Conservation (phyloP, 164 flowering plant genomes). For the Amborella trichopoda region DNA sequence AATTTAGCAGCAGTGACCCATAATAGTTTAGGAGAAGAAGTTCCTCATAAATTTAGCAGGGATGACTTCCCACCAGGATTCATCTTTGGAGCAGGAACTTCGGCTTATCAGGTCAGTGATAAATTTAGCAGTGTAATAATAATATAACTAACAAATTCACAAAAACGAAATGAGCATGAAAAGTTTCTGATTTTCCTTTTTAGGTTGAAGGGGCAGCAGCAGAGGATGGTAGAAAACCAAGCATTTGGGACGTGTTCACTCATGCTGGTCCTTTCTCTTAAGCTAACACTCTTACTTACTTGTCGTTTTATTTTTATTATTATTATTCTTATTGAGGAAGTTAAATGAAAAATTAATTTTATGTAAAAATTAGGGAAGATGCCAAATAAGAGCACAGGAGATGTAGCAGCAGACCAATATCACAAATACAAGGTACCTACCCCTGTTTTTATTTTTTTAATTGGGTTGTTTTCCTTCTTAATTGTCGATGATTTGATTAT, state of each 20-base stretch:
- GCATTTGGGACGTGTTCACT: slow-evolving; percentile 20
- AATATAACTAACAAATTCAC: too few relatives aligned
- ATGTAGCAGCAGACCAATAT: slow-evolving; percentile 7
- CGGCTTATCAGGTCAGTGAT: slow-evolving; percentile 18
- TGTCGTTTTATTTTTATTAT: too few relatives aligned
- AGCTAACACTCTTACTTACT: too few relatives aligned
- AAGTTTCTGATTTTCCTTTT: background rate
- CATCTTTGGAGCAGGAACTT: slow-evolving; percentile 20
- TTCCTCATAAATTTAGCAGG: slow-evolving; percentile 4
- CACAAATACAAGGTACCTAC: slow-evolving; percentile 8
- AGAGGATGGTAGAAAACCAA: slow-evolving; percentile 23
- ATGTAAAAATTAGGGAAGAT: slow-evolving; percentile 5
- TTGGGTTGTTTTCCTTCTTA: too few relatives aligned
- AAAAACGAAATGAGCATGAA: background rate
- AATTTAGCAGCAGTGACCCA: too few relatives aligned
- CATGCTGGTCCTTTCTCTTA: slow-evolving; percentile 7
- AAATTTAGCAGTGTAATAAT: too few relatives aligned
- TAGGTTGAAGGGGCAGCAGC: slow-evolving; percentile 24
- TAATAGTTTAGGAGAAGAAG: too few relatives aligned
- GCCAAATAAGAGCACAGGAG: slow-evolving; percentile 3
- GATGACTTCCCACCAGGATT: slow-evolving; percentile 17
- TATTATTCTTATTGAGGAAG: background rate
- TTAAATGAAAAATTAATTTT: background rate
- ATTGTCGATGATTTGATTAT: too few relatives aligned
- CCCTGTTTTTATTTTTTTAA: too few relatives aligned